Percentiles rank a stretch among this genome's conserved stretches.
Conservation (phyloP, 2,329 filamentous ascomycete species). For the Botrytis fabae region DNA sequence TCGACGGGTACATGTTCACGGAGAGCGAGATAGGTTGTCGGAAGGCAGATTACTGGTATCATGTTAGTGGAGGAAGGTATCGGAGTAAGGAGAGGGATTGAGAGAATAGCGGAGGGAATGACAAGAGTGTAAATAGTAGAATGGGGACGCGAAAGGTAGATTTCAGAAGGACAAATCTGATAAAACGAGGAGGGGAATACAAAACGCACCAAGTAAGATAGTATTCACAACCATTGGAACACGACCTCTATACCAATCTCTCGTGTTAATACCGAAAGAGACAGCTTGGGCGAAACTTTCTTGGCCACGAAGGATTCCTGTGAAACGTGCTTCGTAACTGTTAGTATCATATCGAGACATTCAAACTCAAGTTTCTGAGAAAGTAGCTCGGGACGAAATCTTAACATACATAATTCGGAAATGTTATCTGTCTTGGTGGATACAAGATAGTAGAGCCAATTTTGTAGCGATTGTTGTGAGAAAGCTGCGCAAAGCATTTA, state of each 20-base stretch:
- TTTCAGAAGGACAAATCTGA: not conserved
- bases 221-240: conserved; percentile 46
- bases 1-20: conserved; percentile 3
- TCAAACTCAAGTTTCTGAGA: not conserved
- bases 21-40: conserved; percentile 7
- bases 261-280: conserved; percentile 47
- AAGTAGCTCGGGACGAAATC: not conserved
- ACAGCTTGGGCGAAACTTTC: conserved; percentile 49
- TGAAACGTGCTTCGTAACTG: conserved; percentile 38
- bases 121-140: not conserved
- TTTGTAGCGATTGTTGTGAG: conserved; percentile 6
- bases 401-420: conserved; percentile 5
- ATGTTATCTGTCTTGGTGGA: conserved; percentile 24
- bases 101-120: not conserved
- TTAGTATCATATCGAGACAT: not conserved
- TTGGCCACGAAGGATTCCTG: conserved; percentile 47
- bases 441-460: conserved; percentile 9
- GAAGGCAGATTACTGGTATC: not conserved
- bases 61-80: not conserved
- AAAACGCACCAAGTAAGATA: conserved; percentile 9
- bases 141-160: too few relatives aligned
- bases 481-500: not conserved
- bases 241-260: conserved; percentile 46
- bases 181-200: not conserved
- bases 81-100: too few relatives aligned